Conservation (phyloP, 176 grass and related monocot species). For the Dendrocalamus sinicus region DNA sequence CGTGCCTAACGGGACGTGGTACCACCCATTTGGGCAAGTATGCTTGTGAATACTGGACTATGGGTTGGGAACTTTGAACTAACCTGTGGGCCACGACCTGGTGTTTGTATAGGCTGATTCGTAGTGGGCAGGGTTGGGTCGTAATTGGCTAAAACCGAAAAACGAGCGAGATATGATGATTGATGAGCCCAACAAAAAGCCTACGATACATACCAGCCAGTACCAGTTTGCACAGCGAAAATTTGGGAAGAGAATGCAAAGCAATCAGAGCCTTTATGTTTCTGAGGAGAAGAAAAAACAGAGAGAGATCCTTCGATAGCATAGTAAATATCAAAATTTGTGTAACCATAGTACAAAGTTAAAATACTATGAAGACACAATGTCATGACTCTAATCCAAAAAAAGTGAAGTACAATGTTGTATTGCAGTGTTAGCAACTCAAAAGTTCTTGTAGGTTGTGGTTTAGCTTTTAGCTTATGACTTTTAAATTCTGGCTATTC, state of each 20-base stretch:
- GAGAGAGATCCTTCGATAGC: neutral
- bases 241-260: neutral
- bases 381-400: neutral
- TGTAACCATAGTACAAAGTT: neutral
- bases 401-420: neutral
- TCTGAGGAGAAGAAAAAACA: neutral
- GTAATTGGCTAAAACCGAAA: too few species aligned
- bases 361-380: neutral
- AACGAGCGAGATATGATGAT: neutral
- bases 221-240: neutral
- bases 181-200: neutral
- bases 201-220: neutral
- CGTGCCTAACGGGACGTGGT: too few species aligned
- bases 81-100: neutral
- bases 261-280: neutral
- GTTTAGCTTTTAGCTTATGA: too few species aligned
- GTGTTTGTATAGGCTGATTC: neutral
- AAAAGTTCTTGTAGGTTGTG: too few species aligned
- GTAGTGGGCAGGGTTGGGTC: neutral
- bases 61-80: neutral
- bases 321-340: neutral
- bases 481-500: too few species aligned
- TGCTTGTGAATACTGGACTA: too few species aligned
- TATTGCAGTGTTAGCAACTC: neutral
- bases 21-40: too few species aligned